phyloP scores from a whole-genome alignment of 106 monocot species.

The Xerophyta viscosa region DNA sequence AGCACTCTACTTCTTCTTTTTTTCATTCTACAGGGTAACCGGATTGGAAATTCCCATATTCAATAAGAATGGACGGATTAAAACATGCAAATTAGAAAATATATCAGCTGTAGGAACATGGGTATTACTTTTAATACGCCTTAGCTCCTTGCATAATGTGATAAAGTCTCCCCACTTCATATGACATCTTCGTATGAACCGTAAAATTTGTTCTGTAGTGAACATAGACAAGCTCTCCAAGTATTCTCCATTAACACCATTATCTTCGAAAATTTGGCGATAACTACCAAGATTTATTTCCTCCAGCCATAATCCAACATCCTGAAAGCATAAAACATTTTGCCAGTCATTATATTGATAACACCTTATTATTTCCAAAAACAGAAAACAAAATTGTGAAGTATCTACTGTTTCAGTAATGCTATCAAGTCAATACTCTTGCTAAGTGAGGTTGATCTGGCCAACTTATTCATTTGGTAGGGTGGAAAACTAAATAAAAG shows the following conservation, averaged over 20 bases:
- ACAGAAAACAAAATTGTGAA: not conserved
- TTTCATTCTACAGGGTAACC: too few species aligned
- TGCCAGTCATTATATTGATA: not conserved
- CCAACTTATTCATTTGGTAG: too few species aligned
- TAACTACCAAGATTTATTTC: constrained; percentile 95
- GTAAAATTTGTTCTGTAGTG: constrained; percentile 92
- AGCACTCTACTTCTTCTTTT: too few species aligned
- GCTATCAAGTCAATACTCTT: too few species aligned
- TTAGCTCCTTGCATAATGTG: constrained; percentile 90
- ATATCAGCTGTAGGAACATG: too few species aligned
- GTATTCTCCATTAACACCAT: constrained; percentile 92
- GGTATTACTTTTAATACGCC: constrained; percentile 91
- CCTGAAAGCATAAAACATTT: constrained; percentile 35
- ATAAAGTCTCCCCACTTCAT: constrained; percentile 99
- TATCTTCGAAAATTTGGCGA: constrained; percentile 73
- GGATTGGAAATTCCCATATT: too few species aligned
- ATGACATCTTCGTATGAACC: constrained; percentile 90
- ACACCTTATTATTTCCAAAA: not conserved
- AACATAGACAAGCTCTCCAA: constrained; percentile 85
- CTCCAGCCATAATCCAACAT: constrained; percentile 96
- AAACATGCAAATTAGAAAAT: too few species aligned
- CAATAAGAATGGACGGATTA: too few species aligned
- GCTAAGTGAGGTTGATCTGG: too few species aligned
- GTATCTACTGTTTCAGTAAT: too few species aligned
- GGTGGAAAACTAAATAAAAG: too few species aligned